These are phyloP conservation scores for Fusarium sp. DNA, from an alignment of 2,329 filamentous ascomycete genomes.

Conservation along the genomic window DNA sequence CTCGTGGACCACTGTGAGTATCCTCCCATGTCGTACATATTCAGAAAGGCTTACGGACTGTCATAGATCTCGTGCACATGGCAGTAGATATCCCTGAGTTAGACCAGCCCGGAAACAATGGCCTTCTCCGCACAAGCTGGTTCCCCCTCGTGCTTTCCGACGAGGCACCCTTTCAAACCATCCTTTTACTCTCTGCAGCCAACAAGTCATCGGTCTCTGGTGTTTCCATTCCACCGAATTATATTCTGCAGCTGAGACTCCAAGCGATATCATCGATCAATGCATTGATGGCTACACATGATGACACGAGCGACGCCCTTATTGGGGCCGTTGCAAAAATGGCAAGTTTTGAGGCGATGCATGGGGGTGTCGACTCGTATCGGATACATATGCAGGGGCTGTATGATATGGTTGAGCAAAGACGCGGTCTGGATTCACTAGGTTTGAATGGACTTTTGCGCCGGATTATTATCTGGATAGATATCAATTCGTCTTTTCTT, in stretches of 20 bases:
- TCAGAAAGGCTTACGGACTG: no score
- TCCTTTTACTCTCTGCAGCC: not conserved
- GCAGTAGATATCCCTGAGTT: not conserved
- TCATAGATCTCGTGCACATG: not conserved
- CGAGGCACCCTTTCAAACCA: not conserved
- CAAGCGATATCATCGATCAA: not conserved
- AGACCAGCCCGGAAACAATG: not conserved
- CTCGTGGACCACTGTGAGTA: not conserved
- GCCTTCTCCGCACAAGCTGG: not conserved
- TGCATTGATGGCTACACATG: not conserved
- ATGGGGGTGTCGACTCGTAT: not conserved
- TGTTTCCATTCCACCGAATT: fast-evolving
- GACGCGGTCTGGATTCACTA: not conserved
- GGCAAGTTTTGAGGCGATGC: not conserved
- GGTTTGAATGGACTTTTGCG: not conserved
- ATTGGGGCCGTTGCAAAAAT: not conserved
- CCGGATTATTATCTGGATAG: not conserved
- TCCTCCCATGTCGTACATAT: fast-evolving
- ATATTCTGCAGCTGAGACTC: not conserved
- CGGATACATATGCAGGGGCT: not conserved
- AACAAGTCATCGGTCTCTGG: not conserved
- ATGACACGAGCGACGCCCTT: fast-evolving
- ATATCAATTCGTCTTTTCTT: not conserved
- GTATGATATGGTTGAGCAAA: not conserved
- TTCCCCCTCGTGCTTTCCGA: not conserved